Percentiles rank a stretch among this genome's conserved stretches.
Evolutionary conservation across 257 asterid genomes (phyloP).

Genomic region (Nicotiana undulata): DNA sequence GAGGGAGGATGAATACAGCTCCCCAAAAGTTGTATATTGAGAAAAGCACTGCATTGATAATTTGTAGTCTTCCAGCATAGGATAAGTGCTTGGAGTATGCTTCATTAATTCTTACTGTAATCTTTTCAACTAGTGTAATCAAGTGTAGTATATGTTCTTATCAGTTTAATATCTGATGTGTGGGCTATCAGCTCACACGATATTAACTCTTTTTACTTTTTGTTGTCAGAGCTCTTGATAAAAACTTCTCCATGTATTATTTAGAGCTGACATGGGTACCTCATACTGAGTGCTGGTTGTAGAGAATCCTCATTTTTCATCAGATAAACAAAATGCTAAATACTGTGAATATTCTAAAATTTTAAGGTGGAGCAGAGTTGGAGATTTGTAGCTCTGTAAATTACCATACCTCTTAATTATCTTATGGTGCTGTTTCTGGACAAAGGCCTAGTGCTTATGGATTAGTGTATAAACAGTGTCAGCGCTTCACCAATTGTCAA

Average conservation of each 20-base stretch:
- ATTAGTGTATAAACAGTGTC: neutral
- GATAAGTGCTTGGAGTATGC: too few relatives aligned
- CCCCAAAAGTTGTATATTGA: too few relatives aligned
- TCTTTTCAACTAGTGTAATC: too few relatives aligned
- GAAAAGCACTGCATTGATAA: too few relatives aligned
- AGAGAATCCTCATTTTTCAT: neutral
- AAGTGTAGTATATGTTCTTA: too few relatives aligned
- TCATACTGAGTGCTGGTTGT: neutral
- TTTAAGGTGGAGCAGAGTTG: neutral
- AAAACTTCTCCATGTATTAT: neutral
- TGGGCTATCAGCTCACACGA: too few relatives aligned
- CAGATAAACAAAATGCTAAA: neutral
- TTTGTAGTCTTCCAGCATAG: too few relatives aligned
- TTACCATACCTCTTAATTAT: neutral
- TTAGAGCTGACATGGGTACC: neutral
- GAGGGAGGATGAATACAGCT: too few relatives aligned
- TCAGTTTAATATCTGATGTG: too few relatives aligned
- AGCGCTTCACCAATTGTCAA: neutral
- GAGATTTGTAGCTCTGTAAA: neutral
- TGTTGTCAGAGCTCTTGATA: neutral
- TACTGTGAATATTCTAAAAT: neutral
- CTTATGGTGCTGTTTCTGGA: neutral
- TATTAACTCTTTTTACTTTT: neutral
- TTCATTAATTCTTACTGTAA: too few relatives aligned
- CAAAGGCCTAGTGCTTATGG: neutral